Evolutionary conservation across 352 stramenopile species (phyloP).

Genomic region (Phytopythium vexans): DNA sequence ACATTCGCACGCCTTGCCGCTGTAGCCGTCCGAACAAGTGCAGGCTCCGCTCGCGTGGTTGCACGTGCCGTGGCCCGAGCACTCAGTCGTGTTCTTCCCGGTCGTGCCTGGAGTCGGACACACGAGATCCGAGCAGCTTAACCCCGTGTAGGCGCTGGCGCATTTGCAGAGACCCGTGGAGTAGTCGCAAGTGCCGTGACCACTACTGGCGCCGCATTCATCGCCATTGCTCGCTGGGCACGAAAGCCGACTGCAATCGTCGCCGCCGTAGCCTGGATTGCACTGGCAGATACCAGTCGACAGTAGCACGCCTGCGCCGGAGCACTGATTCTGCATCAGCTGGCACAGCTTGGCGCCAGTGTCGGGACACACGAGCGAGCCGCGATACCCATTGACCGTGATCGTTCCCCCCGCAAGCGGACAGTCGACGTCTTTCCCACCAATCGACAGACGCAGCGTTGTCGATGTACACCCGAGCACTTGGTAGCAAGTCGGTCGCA

Average conservation of each 20-base stretch:
- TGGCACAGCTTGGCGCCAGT: slow-evolving; percentile 51
- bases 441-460: slow-evolving; percentile 43
- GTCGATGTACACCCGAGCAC: slow-evolving; percentile 43
- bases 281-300: slow-evolving; percentile 50
- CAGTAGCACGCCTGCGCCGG: slow-evolving; percentile 50
- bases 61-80: slow-evolving; percentile 64
- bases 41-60: slow-evolving; percentile 44
- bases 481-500: slow-evolving; percentile 55
- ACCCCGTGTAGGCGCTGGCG: slow-evolving; percentile 42
- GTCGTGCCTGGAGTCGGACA: slow-evolving; percentile 25
- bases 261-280: slow-evolving; percentile 43
- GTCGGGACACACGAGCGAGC: slow-evolving; percentile 46
- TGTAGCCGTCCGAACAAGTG: slow-evolving; percentile 48
- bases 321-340: slow-evolving; percentile 68
- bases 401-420: slow-evolving; percentile 56
- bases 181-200: slow-evolving; percentile 45
- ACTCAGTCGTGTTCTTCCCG: slow-evolving; percentile 49
- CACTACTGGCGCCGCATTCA: slow-evolving; percentile 34
- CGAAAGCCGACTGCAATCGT: slow-evolving; percentile 47
- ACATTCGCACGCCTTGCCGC: slow-evolving; percentile 64
- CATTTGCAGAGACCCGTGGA: slow-evolving; percentile 46
- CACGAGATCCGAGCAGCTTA: slow-evolving; percentile 55
- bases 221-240: slow-evolving; percentile 34
- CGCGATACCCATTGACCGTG: slow-evolving; percentile 41
- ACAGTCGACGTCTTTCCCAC: slow-evolving; percentile 49